A percentile compares a stretch with the other conserved stretches of the same genome.
These are phyloP conservation scores for Aspergillus wentii DNA, from an alignment of 495 filamentous ascomycete species.

Conservation along the genomic window DNA sequence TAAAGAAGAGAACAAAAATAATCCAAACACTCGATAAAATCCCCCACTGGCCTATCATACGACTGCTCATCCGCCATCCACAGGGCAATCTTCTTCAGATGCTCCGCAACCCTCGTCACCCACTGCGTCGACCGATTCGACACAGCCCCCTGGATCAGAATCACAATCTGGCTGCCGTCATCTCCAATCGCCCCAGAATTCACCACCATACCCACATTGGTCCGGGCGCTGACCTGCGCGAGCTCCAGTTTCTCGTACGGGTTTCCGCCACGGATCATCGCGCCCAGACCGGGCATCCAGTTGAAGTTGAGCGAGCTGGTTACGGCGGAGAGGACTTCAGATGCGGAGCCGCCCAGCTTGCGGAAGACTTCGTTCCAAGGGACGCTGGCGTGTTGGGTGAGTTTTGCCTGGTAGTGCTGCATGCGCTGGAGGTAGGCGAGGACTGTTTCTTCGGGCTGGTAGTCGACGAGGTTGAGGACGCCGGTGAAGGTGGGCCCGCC, in stretches of 20 bases:
- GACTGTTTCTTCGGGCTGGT: conserved; percentile 3
- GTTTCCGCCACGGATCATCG: neutral
- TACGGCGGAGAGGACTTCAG: neutral
- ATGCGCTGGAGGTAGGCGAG: conserved; percentile 2
- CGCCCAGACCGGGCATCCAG: neutral
- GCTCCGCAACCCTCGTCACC: neutral
- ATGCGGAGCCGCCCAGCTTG: neutral
- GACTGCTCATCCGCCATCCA: neutral
- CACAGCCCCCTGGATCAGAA: neutral
- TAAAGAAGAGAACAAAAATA: too few species aligned
- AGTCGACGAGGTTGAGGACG: conserved; percentile 2
- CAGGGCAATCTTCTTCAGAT: neutral
- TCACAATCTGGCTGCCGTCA: neutral
- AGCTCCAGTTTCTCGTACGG: neutral
- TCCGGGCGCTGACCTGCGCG: neutral
- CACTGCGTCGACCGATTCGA: neutral
- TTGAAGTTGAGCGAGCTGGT: neutral
- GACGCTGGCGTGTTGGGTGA: neutral
- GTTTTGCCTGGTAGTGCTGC: neutral
- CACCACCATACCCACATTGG: neutral
- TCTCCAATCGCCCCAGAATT: neutral
- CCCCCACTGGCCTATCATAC: too few species aligned
- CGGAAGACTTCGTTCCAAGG: conserved; percentile 1
- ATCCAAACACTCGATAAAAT: too few species aligned
- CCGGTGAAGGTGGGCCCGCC: conserved; percentile 1